Evolutionary conservation across 495 filamentous ascomycete genomes (phyloP), one percentile per base, ranked within the genome.

Genomic region (Aspergillus heteromorphus): DNA sequence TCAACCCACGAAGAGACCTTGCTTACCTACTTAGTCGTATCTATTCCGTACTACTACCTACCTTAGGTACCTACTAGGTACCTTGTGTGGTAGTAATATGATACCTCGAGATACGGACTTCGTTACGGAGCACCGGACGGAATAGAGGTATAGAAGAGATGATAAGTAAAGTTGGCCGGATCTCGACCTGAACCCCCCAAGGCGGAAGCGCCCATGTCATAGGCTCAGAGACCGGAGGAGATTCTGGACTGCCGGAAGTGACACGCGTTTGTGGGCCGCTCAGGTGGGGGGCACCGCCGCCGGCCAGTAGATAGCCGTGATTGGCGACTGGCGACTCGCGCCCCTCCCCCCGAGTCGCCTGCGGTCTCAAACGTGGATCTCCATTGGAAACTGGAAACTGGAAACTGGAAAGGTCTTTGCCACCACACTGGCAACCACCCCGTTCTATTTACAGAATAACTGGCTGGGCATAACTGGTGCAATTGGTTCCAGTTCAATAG

Each of bases 231-330:
- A n/a, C n/a, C n/a, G n/a, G n/a, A n/a, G n/a, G 21, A n/a, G 23
- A 27, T 27, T 45, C 27, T 27, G 23, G 40, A 55, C 43, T 54
- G 30, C 17, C 49, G 20, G 16, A 53, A 49, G 52, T 59, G 62
- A 65, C 62, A 65, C 62, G 62, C 62, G 62, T 65, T 62, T 43
- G 59, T 59, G 62, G 62, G 56, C 53, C 56, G 41, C 31, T 29
- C 6, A 40, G 23, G 56, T 59, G 56, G 60, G n/a, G 43, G 23
- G 27, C n/a, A n/a, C 21, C 43, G n/a, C 34, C 34, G 55, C 55
- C 49, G 48, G 21, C 49, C 11, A n/a, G n/a, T n/a, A n/a, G n/a
- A n/a, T n/a, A n/a, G n/a, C n/a, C n/a, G n/a, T n/a, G n/a, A 16
- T 42, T 53, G 34, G 34, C 45, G 19, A 27, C 29, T 27, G 25